Conservation (phyloP, 2,329 filamentous ascomycete genomes). For the Colletotrichum acutatum region DNA sequence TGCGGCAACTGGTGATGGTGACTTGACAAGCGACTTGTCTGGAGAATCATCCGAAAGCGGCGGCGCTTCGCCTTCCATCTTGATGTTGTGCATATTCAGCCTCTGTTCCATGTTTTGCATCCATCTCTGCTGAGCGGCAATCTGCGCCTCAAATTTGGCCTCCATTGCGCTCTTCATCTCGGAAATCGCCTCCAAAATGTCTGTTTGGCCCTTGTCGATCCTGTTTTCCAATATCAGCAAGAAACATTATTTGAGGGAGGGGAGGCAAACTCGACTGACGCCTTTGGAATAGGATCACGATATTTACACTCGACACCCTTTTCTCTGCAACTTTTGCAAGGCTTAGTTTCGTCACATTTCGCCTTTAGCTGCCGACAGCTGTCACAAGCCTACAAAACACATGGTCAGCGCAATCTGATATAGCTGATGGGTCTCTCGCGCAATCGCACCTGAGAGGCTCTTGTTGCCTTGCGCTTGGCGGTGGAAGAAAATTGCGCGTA, state of each 20-base stretch:
- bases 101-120: slow-evolving; percentile 20
- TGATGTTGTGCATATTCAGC: slow-evolving; percentile 14
- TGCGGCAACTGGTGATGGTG: background rate
- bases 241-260: slow-evolving; percentile 45
- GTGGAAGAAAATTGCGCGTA: slow-evolving; percentile 57
- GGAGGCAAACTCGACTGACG: slow-evolving; percentile 66
- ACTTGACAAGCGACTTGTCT: slow-evolving; percentile 14
- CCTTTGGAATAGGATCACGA: slow-evolving; percentile 89
- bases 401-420: slow-evolving; percentile 23
- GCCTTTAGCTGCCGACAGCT: slow-evolving; percentile 88
- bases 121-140: slow-evolving; percentile 1
- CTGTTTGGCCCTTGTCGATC: slow-evolving; percentile 69
- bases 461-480: slow-evolving; percentile 71
- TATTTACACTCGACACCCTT: slow-evolving; percentile 88
- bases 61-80: slow-evolving; percentile 25
- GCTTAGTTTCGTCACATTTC: slow-evolving; percentile 89
- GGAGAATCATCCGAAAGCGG: background rate
- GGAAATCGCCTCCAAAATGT: slow-evolving; percentile 67
- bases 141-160: slow-evolving; percentile 23
- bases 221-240: slow-evolving; percentile 48
- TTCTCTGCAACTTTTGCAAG: slow-evolving; percentile 88
- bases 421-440: too few relatives aligned
- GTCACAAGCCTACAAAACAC: slow-evolving; percentile 79
- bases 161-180: slow-evolving; percentile 38
- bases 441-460: slow-evolving; percentile 68